phyloP scores from a whole-genome alignment of 1,284 basidiomycete genomes.

The Gomphus sp. region DNA sequence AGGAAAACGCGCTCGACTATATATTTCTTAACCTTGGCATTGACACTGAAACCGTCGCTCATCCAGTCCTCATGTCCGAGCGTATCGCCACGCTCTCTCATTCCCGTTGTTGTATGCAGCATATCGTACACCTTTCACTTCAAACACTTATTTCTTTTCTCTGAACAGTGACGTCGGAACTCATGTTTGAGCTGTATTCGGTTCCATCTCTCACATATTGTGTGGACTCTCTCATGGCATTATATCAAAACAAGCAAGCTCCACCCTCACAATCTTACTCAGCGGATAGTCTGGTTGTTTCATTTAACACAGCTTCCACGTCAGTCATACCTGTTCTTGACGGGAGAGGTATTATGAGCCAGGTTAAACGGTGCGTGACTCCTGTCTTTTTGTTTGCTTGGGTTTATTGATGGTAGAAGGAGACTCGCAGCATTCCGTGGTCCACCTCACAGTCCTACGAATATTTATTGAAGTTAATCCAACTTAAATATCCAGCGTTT shows the following conservation, averaged over 20 bases:
- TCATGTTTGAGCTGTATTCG: constrained; percentile 92
- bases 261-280: constrained; percentile 28
- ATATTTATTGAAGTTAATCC: constrained; percentile 84
- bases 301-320: constrained; percentile 79
- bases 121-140: neutral
- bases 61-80: constrained; percentile 94
- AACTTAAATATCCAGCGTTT: constrained; percentile 94
- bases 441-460: constrained; percentile 87
- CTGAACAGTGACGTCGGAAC: constrained; percentile 81
- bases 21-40: constrained; percentile 85
- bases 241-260: constrained; percentile 64
- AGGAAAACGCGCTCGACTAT: constrained; percentile 95
- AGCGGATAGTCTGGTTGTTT: constrained; percentile 73
- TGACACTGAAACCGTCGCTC: constrained; percentile 68
- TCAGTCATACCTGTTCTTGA: constrained; percentile 79
- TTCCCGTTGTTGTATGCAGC: constrained; percentile 68
- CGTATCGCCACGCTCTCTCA: constrained; percentile 85
- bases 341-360: constrained; percentile 73
- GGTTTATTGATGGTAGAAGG: neutral
- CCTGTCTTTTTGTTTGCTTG: neutral
- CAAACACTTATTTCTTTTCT: constrained; percentile 1
- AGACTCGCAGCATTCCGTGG: constrained; percentile 73
- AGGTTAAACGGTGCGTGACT: constrained; percentile 66
- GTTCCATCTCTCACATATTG: constrained; percentile 86
- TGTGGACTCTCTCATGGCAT: constrained; percentile 89